A percentile compares a stretch with the other conserved stretches of the same genome.
These are phyloP conservation scores for Neurospora sp. DNA, from an alignment of 495 filamentous ascomycete genomes.

Conservation along the genomic window DNA sequence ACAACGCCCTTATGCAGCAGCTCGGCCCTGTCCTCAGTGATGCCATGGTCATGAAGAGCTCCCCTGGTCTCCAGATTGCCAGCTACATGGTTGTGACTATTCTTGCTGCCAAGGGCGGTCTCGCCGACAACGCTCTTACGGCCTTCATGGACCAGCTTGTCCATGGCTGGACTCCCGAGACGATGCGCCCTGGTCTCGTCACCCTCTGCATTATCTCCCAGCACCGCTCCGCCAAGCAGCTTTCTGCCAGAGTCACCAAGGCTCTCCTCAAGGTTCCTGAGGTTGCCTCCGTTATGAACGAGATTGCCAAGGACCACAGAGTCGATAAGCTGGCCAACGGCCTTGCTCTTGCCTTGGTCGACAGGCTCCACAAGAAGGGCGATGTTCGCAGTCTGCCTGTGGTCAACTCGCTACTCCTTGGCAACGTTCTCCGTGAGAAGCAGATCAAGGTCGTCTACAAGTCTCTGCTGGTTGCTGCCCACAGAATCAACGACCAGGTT, in stretches of 20 bases:
- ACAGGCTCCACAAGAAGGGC: conserved; percentile 51
- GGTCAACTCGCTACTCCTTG: conserved; percentile 51
- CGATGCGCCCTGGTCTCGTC: conserved; percentile 60
- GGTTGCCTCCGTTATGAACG: conserved; percentile 45
- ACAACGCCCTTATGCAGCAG: conserved; percentile 66
- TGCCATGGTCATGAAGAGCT: conserved; percentile 59
- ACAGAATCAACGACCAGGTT: conserved; percentile 38
- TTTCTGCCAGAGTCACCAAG: conserved; percentile 60
- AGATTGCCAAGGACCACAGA: conserved; percentile 53
- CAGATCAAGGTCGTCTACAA: conserved; percentile 53
- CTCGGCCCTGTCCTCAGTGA: conserved; percentile 69
- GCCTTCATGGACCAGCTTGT: conserved; percentile 81
- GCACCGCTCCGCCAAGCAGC: conserved; percentile 53
- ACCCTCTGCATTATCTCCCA: conserved; percentile 75
- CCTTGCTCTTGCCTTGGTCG: conserved; percentile 54
- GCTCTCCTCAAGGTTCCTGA: conserved; percentile 55
- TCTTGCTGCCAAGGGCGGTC: conserved; percentile 65
- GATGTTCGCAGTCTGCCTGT: conserved; percentile 45
- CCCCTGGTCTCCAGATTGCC: conserved; percentile 66
- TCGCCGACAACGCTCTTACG: conserved; percentile 64
- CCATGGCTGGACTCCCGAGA: conserved; percentile 61
- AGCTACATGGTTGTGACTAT: conserved; percentile 86
- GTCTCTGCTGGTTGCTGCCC: conserved; percentile 48
- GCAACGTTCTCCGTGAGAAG: conserved; percentile 48
- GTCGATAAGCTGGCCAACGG: conserved; percentile 68